Percentiles rank a stretch among this genome's conserved stretches.
Evolutionary conservation across 1,284 basidiomycete species (phyloP).

Genomic region (Ceratobasidium theobromae): DNA sequence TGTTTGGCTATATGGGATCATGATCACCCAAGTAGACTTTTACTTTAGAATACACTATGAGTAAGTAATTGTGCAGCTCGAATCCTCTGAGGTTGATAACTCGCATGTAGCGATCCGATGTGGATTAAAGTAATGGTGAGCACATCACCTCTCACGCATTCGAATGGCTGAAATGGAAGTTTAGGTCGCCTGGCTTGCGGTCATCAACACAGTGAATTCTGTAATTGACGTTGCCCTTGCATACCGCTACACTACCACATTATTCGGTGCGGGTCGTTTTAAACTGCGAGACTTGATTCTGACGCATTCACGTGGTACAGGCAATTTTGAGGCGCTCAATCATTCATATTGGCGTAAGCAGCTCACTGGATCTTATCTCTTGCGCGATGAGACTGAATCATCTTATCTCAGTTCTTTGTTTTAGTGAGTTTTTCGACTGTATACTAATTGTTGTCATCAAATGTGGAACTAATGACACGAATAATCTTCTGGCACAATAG

Average conservation of each 20-base stretch:
- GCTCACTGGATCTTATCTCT: not conserved
- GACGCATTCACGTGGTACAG: not conserved
- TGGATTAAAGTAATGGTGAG: not conserved
- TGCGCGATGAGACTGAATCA: not conserved
- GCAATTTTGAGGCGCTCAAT: not conserved
- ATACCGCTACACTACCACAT: constrained; percentile 14
- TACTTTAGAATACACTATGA: not conserved
- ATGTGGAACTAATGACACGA: too few species aligned
- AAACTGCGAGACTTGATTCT: not conserved
- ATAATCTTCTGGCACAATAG: not conserved
- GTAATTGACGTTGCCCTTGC: constrained; percentile 13
- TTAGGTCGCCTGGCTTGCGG: constrained; percentile 7
- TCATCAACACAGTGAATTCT: constrained; percentile 15
- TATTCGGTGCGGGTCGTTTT: constrained; percentile 22
- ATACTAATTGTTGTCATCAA: too few species aligned
- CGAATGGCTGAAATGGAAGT: not conserved
- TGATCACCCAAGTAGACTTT: not conserved
- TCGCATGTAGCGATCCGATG: not conserved
- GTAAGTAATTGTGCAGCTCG: not conserved
- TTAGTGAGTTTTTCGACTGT: not conserved
- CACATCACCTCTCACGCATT: too few species aligned
- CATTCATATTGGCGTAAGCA: constrained; percentile 27
- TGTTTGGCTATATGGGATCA: constrained; percentile 10
- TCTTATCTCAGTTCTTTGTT: not conserved
- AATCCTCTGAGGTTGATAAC: not conserved